Base-by-base conservation (phyloP, 192 early-diverging fungal species). In the Paraglomus brasilianum region DNA sequence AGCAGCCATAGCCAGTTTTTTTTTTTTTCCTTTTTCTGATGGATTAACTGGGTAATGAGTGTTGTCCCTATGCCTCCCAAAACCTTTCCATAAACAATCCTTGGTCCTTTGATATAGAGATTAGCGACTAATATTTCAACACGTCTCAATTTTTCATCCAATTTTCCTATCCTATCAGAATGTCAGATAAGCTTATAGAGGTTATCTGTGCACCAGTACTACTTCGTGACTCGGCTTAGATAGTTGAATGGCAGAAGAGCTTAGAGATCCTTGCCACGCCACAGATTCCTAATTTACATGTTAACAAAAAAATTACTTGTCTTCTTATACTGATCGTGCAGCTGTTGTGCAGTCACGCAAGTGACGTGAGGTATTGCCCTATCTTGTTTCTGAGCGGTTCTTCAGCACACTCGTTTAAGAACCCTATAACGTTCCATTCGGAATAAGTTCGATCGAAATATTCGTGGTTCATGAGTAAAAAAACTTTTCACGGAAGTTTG, bases 311-410 rank as follows among this genome's bases (percentile, higher is more conserved):
- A 21, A 10, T 68, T 15, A 68, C 66, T 68, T 43, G 51, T 51
- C 66, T 57, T 8, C 55, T 48, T 57, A 50, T 56, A 68, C 17
- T 56, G n/a, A 5, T 50, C 14, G 17, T 42, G 55, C 49, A 68
- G 41, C 15, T 52, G 66, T 43, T 21, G 42, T 68, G 66, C 66
- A 53, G 36, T 51, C 47, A 53, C 14, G 5, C 36, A 0, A 56
- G 40, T 19, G 65, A 67, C n/a, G 66, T 68, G 51, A 68, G 66
- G 51, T 68, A 68, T 47, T 55, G 43, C 55, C 66, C 66, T 46
- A 68, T 55, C 19, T 68, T 68, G 38, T 68, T 51, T 42, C 9
- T n/a, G 66, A 68, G 55, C 47, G 49, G 42, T 68, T 68, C 4
- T 36, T n/a, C n/a, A n/a, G 50, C 51, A 43, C 66, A 68, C 17